phyloP scores from a whole-genome alignment of 2,329 filamentous ascomycete species.

The Ophiostoma fasciatum region DNA sequence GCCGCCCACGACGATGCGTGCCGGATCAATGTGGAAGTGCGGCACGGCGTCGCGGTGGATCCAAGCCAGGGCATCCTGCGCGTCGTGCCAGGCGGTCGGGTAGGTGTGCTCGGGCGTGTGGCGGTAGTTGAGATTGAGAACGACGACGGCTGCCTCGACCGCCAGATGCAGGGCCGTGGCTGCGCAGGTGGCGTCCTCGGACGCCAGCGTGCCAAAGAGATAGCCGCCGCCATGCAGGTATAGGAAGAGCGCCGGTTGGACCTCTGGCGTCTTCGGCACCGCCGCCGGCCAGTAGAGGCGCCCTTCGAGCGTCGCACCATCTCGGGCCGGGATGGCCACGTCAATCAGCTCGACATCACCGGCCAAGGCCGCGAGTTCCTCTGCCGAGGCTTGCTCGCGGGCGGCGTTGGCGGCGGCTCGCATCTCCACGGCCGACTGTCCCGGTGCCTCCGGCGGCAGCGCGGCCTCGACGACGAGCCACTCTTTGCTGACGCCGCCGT shows the following conservation, averaged over 20 bases:
- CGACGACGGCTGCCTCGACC: constrained; percentile 19
- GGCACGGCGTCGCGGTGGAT: constrained; percentile 26
- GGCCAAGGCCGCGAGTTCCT: constrained; percentile 15
- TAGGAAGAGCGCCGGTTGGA: constrained; percentile 17
- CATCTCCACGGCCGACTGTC: constrained; percentile 13
- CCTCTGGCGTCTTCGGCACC: constrained; percentile 38
- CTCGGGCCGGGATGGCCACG: constrained; percentile 14
- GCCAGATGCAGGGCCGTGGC: too few species aligned
- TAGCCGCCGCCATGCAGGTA: constrained; percentile 21
- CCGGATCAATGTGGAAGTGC: constrained; percentile 13
- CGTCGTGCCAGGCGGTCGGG: constrained; percentile 37
- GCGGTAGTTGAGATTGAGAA: constrained; percentile 36
- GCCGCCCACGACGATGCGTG: constrained; percentile 23
- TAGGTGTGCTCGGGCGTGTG: constrained; percentile 39
- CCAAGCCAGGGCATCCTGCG: constrained; percentile 40
- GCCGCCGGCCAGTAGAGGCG: constrained; percentile 16
- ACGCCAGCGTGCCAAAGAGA: constrained; percentile 35
- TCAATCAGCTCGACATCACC: constrained; percentile 21
- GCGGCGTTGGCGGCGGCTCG: constrained; percentile 17
- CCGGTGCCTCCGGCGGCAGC: constrained; percentile 15
- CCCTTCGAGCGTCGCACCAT: constrained; percentile 16
- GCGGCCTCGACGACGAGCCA: constrained; percentile 26
- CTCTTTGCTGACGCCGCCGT: constrained; percentile 25
- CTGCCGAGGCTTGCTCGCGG: constrained; percentile 19
- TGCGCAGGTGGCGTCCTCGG: constrained; percentile 37